Conservation (phyloP, 108 stramenopile genomes). For the Epithemia pelagica region DNA sequence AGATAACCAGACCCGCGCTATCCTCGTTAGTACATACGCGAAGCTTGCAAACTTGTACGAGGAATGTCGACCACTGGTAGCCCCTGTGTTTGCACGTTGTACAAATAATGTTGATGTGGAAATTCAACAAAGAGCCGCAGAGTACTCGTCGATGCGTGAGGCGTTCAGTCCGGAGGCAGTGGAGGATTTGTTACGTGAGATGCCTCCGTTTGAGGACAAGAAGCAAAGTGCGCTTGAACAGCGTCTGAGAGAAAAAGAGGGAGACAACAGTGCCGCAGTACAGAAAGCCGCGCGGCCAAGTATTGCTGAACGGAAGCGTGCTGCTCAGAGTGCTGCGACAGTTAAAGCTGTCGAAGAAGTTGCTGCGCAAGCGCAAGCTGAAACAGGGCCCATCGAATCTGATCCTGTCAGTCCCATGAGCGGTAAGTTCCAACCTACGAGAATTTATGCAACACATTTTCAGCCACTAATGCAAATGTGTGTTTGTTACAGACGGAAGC, state of each 20-base stretch:
- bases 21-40: constrained; percentile 90
- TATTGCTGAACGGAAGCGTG: constrained; percentile 70
- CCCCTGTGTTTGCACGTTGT: constrained; percentile 79
- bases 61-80: constrained; percentile 85
- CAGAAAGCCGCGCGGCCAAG: constrained; percentile 77
- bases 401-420: constrained; percentile 53
- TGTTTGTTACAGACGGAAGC: constrained; percentile 16
- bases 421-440: constrained; percentile 27
- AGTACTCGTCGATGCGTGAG: constrained; percentile 85
- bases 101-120: constrained; percentile 86
- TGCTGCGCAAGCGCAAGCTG: constrained; percentile 30
- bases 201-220: constrained; percentile 92
- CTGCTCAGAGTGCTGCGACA: constrained; percentile 59
- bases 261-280: constrained; percentile 79
- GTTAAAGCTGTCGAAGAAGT: constrained; percentile 59
- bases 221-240: constrained; percentile 75
- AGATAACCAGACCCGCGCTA: constrained; percentile 59
- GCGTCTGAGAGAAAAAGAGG: constrained; percentile 75
- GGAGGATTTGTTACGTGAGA: constrained; percentile 86
- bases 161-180: constrained; percentile 79
- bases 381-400: constrained; percentile 24
- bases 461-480: background rate
- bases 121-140: constrained; percentile 87
- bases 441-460: background rate
- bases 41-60: constrained; percentile 95